Base-by-base conservation (phyloP, 495 filamentous ascomycete species). In the Chaetomium tenue region DNA sequence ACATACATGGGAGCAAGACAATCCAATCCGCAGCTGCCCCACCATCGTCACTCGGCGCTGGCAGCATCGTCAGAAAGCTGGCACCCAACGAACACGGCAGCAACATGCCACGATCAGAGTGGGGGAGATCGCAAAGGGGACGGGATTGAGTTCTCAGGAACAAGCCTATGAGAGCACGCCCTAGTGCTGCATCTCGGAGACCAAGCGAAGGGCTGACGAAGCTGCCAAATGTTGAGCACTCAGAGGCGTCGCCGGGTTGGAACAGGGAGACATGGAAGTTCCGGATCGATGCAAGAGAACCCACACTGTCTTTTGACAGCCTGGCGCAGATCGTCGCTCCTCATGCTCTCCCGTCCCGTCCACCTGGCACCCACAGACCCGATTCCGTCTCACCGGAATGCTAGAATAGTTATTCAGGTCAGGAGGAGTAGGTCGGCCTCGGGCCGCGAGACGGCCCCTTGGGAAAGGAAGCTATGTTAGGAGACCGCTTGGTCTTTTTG, bases 101-200 rank as follows among this genome's bases (percentile, higher is more conserved):
- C 26, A 20, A 33, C 9, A 2, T 54, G 51, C 51, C 13, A 54
- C 25, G 28, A 30, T 33, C 16, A 5, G 11, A n/a, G 13, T n/a
- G 51, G 26, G 16, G 51, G 25, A n/a, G 16, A 33, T 26, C n/a
- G 28, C 28, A n/a, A 18, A 15, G 6, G 18, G 28, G 16, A 7
- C 15, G 26, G 26, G 51, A 30, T 33, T 28, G 51, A 54, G 13
- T 30, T 54, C 48, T 26, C 39, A 58, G 55, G 55, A 25, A 58
- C 39, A 25, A 26, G 12, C 55, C 55, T 44, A 26, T 58, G 55
- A 44, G 55, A 44, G 6, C n/a, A 0, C 13, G 15, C 55, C 55
- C 55, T 58, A 44, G 22, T 58, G 55, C 55, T 58, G 55, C 55
- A 58, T 26, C 40, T 22, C 39, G n/a, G 16, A 25, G 37, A n/a